Evolutionary conservation across 164 flowering plant species (phyloP), one percentile per base, ranked within the genome.

Genomic region (Taxillus chinensis): DNA sequence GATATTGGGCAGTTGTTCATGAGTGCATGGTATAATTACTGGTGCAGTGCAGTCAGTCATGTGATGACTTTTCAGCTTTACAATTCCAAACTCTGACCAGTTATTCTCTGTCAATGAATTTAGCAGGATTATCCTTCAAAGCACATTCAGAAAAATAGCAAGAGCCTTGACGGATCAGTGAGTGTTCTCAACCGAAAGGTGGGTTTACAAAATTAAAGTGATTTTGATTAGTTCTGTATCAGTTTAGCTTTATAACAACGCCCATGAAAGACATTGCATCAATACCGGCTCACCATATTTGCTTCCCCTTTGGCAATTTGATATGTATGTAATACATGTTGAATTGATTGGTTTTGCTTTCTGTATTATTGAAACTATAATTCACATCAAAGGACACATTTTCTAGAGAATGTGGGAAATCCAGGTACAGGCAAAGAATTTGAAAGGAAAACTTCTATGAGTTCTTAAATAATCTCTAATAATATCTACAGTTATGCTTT

Each of bases 171-270:
- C 61, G 45, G 64, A 63, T 55, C 80, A 16, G 73, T 75, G 57
- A 79, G 74, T 77, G 77, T 82, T 37, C 73, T 51, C 46, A 55
- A 51, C 60, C 67, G 42, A 60, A 74, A 80, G 83, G 86, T 82
- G 70, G 83, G 86, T 82, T 72, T n/a, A 53, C 2, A 41, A 45
- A 40, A 12, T 48, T 10, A 15, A 38, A 41, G 49, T 55, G 49
- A 39, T 11, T 12, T 53, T 17, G 16, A 4, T 43, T n/a, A 39
- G 13, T 49, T 42, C 39, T 48, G 37, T 45, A 4, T 48, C 27
- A 8, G 17, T 62, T 16, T 16, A 39, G 14, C 39, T 27, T n/a
- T n/a, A n/a, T n/a, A n/a, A n/a, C n/a, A n/a, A n/a, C n/a, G n/a
- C n/a, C n/a, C 38, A 41, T 55, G 52, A 27, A 2, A 27, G 2